A percentile compares a stretch with the other conserved stretches of the same genome.
Conservation (phyloP, 2,329 filamentous ascomycete genomes). For the Dendrostoma leiphaemia region DNA sequence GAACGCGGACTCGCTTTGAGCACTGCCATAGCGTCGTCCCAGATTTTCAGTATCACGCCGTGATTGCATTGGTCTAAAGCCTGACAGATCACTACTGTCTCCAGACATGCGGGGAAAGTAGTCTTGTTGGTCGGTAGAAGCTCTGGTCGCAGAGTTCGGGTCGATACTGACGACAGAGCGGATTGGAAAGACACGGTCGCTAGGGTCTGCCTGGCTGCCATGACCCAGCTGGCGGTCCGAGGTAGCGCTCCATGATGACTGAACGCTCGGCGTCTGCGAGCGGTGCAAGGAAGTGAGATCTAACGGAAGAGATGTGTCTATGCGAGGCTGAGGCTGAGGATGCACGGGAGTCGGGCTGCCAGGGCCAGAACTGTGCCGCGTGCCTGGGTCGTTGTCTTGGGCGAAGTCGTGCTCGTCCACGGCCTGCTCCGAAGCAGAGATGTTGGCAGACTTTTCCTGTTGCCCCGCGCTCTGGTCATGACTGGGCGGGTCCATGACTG, state of each 20-base stretch:
- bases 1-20: constrained; percentile 13
- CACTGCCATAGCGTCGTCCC: constrained; percentile 20
- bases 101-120: constrained; percentile 33
- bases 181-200: constrained; percentile 75
- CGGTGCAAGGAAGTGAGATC: not conserved
- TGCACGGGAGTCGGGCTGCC: constrained; percentile 5
- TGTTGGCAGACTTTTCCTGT: not conserved
- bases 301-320: constrained; percentile 7
- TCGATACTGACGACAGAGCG: constrained; percentile 75
- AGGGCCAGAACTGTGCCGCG: not conserved
- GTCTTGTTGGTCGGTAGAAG: constrained; percentile 35
- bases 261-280: constrained; percentile 19
- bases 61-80: constrained; percentile 25
- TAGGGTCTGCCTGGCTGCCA: constrained; percentile 30
- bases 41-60: constrained; percentile 28
- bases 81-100: not conserved
- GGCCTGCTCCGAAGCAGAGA: not conserved
- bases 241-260: constrained; percentile 40
- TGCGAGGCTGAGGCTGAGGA: too few species aligned
- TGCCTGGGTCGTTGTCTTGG: not conserved
- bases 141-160: constrained; percentile 44
- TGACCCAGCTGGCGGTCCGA: constrained; percentile 40
- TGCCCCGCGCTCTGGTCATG: not conserved
- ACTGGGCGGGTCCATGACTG: constrained; percentile 5
- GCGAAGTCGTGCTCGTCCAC: constrained; percentile 1